Evolutionary conservation across 1,284 basidiomycete species (phyloP).

Genomic region (Apiotrichum laibachii): DNA sequence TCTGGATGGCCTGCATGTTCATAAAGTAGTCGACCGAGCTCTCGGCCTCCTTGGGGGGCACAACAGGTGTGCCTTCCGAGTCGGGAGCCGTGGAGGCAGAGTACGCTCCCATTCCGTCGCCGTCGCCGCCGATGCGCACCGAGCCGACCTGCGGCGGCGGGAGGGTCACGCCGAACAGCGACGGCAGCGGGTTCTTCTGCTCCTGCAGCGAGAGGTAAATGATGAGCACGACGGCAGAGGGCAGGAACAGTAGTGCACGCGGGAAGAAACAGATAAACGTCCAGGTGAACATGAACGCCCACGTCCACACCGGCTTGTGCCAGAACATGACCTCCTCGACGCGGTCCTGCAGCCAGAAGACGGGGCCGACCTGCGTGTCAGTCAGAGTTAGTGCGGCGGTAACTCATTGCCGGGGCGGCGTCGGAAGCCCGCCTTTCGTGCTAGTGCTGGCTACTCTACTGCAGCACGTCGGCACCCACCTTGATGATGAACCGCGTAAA

Average conservation of each 20-base stretch:
- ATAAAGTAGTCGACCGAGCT: constrained; percentile 50
- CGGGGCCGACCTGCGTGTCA: constrained; percentile 40
- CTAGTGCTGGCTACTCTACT: not conserved
- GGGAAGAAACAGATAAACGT: constrained; percentile 51
- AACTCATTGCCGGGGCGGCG: too few relatives aligned
- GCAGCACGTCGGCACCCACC: constrained; percentile 23
- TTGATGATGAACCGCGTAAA: constrained; percentile 50
- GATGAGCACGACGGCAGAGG: constrained; percentile 38
- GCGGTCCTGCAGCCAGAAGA: constrained; percentile 51
- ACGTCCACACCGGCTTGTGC: constrained; percentile 50
- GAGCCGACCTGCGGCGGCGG: constrained; percentile 6
- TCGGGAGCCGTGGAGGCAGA: constrained; percentile 22
- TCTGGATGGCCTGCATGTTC: constrained; percentile 53
- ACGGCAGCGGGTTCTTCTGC: constrained; percentile 33
- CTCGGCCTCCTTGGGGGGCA: constrained; percentile 45
- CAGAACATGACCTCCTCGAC: constrained; percentile 52
- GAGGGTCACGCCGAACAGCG: constrained; percentile 34
- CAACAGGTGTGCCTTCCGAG: constrained; percentile 29
- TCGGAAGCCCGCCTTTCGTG: too few relatives aligned
- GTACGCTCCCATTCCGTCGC: constrained; percentile 1
- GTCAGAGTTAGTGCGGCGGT: not conserved
- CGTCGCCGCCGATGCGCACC: constrained; percentile 3
- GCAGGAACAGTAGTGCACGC: constrained; percentile 44
- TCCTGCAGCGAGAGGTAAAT: constrained; percentile 46
- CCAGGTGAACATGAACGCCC: constrained; percentile 49